These are phyloP conservation scores for Penicillium sp. DNA, from an alignment of 2,329 filamentous ascomycete species.

Conservation along the genomic window DNA sequence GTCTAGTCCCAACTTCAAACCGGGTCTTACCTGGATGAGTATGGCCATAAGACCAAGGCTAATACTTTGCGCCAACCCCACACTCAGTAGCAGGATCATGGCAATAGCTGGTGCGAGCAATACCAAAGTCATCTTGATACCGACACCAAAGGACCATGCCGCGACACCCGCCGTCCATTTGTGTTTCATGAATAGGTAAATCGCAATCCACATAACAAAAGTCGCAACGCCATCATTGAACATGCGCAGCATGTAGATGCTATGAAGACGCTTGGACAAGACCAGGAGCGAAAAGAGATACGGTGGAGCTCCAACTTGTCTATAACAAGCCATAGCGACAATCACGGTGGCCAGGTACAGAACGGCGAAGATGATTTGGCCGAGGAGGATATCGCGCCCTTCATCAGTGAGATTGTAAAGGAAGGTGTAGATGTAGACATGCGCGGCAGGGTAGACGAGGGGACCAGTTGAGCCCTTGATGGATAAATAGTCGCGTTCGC, in stretches of 20 bases:
- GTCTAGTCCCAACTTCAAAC: no score
- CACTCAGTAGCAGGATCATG: conserved; percentile 66
- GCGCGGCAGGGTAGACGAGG: conserved; percentile 87
- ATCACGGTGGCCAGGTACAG: conserved; percentile 72
- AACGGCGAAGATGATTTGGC: conserved; percentile 76
- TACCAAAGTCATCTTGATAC: conserved; percentile 92
- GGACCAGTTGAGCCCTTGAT: conserved; percentile 88
- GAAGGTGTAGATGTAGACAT: conserved; percentile 82
- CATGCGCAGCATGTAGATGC: conserved; percentile 82
- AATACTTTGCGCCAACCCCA: conserved; percentile 62
- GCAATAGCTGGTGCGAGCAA: conserved; percentile 77
- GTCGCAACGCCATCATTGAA: conserved; percentile 95
- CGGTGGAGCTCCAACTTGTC: conserved; percentile 54
- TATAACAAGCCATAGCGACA: conserved; percentile 76
- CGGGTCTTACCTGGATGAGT: conserved; percentile 64
- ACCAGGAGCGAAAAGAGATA: conserved; percentile 83
- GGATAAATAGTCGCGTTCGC: conserved; percentile 81
- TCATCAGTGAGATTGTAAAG: conserved; percentile 73
- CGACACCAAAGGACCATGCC: conserved; percentile 71
- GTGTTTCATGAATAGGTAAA: conserved; percentile 69
- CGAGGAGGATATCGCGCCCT: conserved; percentile 68
- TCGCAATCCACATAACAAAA: conserved; percentile 75
- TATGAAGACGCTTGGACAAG: conserved; percentile 86
- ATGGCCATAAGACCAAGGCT: conserved; percentile 65
- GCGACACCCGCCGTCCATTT: conserved; percentile 68